Conservation (phyloP, 2,329 filamentous ascomycete species). For the Fusarium agapanthi region DNA sequence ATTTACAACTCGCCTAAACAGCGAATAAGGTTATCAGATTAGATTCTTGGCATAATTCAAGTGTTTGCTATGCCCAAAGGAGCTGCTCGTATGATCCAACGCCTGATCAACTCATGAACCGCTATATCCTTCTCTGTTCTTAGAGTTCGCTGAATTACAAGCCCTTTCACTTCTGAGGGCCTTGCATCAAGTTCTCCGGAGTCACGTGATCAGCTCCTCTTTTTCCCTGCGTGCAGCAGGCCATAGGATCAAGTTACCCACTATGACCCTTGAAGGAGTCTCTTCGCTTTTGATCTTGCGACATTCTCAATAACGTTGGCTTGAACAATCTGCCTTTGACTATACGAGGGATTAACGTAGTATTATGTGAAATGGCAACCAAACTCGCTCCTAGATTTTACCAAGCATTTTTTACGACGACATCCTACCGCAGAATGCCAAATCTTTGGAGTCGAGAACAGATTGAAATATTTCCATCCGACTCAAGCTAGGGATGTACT, state of each 20-base stretch:
- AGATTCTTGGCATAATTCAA: background rate
- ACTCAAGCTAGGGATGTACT: slow-evolving; percentile 41
- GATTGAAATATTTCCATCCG: slow-evolving; percentile 22
- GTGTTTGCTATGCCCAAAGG: too few relatives aligned
- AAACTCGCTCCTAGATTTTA: background rate
- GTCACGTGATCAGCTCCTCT: background rate
- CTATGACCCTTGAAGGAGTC: background rate
- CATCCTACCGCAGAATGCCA: background rate
- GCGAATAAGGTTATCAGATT: background rate
- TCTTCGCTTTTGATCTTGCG: background rate
- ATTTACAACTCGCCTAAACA: background rate
- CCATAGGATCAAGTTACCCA: too few relatives aligned
- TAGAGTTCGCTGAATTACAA: background rate
- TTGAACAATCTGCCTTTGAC: too few relatives aligned
- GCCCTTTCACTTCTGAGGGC: too few relatives aligned
- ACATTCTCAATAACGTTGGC: background rate
- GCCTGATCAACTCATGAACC: background rate
- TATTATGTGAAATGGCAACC: background rate
- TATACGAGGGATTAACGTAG: too few relatives aligned
- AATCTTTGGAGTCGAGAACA: background rate
- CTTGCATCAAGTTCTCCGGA: background rate
- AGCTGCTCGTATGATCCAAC: background rate
- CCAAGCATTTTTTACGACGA: background rate
- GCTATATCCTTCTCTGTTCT: background rate
- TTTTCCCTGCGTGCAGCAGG: background rate